These are phyloP conservation scores for Alternaria viburni DNA, from an alignment of 2,329 filamentous ascomycete species.

Conservation along the genomic window DNA sequence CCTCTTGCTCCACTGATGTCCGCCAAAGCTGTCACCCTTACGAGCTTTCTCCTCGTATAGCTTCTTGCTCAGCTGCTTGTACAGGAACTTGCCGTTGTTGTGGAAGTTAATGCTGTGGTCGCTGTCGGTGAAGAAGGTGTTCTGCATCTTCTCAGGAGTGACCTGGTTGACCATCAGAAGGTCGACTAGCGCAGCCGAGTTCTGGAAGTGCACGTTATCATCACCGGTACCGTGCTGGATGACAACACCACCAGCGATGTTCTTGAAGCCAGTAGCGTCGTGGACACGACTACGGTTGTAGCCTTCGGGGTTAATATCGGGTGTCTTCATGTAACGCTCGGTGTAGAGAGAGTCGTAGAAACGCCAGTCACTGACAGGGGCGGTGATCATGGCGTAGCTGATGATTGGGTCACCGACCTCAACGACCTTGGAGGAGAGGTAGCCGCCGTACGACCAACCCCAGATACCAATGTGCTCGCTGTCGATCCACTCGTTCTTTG, in stretches of 20 bases:
- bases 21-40: slow-evolving; percentile 40
- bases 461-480: slow-evolving; percentile 67
- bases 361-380: slow-evolving; percentile 71
- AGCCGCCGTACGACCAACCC: slow-evolving; percentile 74
- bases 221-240: slow-evolving; percentile 72
- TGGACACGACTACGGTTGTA: slow-evolving; percentile 68
- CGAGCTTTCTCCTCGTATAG: slow-evolving; percentile 68
- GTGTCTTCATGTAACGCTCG: slow-evolving; percentile 74
- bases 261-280: slow-evolving; percentile 66
- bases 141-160: slow-evolving; percentile 66
- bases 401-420: slow-evolving; percentile 68
- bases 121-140: slow-evolving; percentile 69
- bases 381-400: slow-evolving; percentile 67
- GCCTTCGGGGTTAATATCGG: slow-evolving; percentile 61
- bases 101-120: slow-evolving; percentile 69
- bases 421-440: slow-evolving; percentile 69
- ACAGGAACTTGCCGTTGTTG: slow-evolving; percentile 62
- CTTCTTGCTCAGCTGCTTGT: slow-evolving; percentile 66
- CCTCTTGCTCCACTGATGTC: slow-evolving; percentile 57
- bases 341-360: slow-evolving; percentile 77
- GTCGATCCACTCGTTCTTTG: slow-evolving; percentile 63
- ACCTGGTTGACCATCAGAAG: slow-evolving; percentile 66
- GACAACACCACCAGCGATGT: slow-evolving; percentile 64
- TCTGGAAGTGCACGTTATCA: slow-evolving; percentile 76
- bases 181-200: slow-evolving; percentile 67